Percentiles rank a stretch among this genome's conserved stretches.
phyloP scores from a whole-genome alignment of 1,284 basidiomycete genomes.

The Entoloma clypeatum region DNA sequence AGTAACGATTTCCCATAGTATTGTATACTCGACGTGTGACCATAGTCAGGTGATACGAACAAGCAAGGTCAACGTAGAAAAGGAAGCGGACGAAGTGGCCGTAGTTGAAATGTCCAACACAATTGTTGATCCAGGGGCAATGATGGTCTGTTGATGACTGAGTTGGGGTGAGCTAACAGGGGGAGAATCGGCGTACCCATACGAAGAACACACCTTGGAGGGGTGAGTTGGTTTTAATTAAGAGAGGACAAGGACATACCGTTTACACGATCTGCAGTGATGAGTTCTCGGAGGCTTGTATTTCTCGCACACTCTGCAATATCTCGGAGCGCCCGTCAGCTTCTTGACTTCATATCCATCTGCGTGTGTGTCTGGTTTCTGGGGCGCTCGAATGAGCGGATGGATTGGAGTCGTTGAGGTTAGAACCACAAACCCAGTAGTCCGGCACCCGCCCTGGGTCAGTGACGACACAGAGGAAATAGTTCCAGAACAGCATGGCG shows the following conservation, averaged over 20 bases:
- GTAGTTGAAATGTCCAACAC: conserved; percentile 88
- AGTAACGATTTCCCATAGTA: conserved; percentile 44
- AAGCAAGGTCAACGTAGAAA: conserved; percentile 87
- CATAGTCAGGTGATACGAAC: conserved; percentile 80
- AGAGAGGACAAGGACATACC: conserved; percentile 38
- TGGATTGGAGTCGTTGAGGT: conserved; percentile 10
- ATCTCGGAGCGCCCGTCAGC: conserved; percentile 73
- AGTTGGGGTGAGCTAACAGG: conserved; percentile 5
- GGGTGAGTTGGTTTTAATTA: neutral
- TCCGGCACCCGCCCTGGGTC: conserved; percentile 83
- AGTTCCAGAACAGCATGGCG: conserved; percentile 81
- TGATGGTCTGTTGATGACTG: conserved; percentile 66
- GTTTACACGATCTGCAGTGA: conserved; percentile 85
- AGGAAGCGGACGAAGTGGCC: conserved; percentile 92
- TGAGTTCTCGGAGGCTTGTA: conserved; percentile 80
- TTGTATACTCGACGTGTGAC: conserved; percentile 61
- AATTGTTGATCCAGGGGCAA: conserved; percentile 89
- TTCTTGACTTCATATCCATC: conserved; percentile 87
- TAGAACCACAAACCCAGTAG: conserved; percentile 62
- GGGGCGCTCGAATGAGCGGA: conserved; percentile 5
- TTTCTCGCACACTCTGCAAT: conserved; percentile 74
- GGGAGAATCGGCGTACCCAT: conserved; percentile 55
- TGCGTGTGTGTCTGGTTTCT: conserved; percentile 73
- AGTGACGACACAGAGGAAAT: conserved; percentile 74
- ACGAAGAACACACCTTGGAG: conserved; percentile 66